phyloP scores from a whole-genome alignment of 345 rosid genomes.

The Pugionium dolabratum region DNA sequence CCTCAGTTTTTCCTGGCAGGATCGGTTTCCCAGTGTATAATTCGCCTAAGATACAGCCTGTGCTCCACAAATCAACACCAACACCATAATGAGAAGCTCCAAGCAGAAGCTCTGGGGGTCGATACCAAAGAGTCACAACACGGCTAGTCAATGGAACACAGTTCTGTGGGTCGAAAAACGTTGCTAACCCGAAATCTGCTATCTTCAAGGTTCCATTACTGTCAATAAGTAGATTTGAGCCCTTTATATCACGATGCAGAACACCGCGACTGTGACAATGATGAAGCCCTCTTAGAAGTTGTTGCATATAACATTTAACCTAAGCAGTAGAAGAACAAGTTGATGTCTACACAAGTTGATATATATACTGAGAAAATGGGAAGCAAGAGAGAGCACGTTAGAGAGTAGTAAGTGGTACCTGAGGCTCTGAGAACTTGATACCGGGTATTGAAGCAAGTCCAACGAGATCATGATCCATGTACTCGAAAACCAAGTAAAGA shows the following conservation, averaged over 20 bases:
- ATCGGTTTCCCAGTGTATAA: slow-evolving; percentile 81
- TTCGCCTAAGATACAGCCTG: slow-evolving; percentile 97
- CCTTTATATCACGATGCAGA: slow-evolving; percentile 94
- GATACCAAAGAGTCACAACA: slow-evolving; percentile 97
- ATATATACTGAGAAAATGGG: neutral
- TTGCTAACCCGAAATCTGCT: slow-evolving; percentile 95
- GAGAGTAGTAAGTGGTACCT: slow-evolving; percentile 48
- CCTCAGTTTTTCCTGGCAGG: slow-evolving; percentile 96
- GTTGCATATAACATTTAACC: slow-evolving; percentile 97
- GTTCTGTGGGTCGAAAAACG: slow-evolving; percentile 62
- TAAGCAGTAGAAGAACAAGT: slow-evolving; percentile 34
- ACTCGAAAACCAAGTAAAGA: slow-evolving; percentile 90
- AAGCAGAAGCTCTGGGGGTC: slow-evolving; percentile 95
- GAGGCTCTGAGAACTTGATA: slow-evolving; percentile 78
- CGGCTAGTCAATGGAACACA: slow-evolving; percentile 76
- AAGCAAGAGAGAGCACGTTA: neutral
- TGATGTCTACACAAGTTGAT: neutral
- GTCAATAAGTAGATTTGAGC: slow-evolving; percentile 91
- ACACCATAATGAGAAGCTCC: slow-evolving; percentile 84
- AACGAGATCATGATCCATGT: slow-evolving; percentile 97
- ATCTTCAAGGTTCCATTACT: slow-evolving; percentile 83
- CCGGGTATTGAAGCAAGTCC: slow-evolving; percentile 88
- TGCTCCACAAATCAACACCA: slow-evolving; percentile 94
- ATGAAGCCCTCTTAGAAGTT: slow-evolving; percentile 89
- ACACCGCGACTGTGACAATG: slow-evolving; percentile 85